phyloP scores from a whole-genome alignment of 352 stramenopile species.

The Saprolegnia diclina region DNA sequence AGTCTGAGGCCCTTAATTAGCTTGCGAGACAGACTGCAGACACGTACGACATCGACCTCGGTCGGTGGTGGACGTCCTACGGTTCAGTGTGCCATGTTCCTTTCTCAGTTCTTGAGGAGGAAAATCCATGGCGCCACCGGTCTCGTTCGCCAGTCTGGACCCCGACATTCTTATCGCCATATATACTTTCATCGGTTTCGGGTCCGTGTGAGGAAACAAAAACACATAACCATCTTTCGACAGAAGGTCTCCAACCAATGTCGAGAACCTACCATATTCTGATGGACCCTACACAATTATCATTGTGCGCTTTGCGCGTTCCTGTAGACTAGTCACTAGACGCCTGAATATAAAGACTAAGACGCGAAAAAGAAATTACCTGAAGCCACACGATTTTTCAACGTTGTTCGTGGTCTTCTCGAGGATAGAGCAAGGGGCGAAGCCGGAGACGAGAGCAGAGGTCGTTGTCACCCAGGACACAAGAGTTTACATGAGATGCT shows the following conservation, averaged over 20 bases:
- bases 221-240: slow-evolving; percentile 29
- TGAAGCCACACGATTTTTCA: too few relatives aligned
- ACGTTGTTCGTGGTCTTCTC: too few relatives aligned
- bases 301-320: too few relatives aligned
- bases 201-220: slow-evolving; percentile 25
- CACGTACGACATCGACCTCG: neutral
- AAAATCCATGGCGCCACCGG: slow-evolving; percentile 2
- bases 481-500: too few relatives aligned
- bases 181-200: neutral
- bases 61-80: neutral
- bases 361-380: too few relatives aligned
- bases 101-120: slow-evolving; percentile 25
- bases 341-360: too few relatives aligned
- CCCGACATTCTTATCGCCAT: slow-evolving; percentile 11
- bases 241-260: slow-evolving; percentile 28
- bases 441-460: too few relatives aligned
- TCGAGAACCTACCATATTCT: slow-evolving; percentile 24
- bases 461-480: too few relatives aligned
- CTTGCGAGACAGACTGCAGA: slow-evolving; percentile 9
- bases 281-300: neutral
- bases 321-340: too few relatives aligned
- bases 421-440: too few relatives aligned
- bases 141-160: slow-evolving; percentile 25
- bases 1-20: slow-evolving; percentile 26
- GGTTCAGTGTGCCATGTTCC: slow-evolving; percentile 10